A percentile compares a stretch with the other conserved stretches of the same genome.
phyloP scores from a whole-genome alignment of 176 grass and related monocot species.

The Raddia guianensis region DNA sequence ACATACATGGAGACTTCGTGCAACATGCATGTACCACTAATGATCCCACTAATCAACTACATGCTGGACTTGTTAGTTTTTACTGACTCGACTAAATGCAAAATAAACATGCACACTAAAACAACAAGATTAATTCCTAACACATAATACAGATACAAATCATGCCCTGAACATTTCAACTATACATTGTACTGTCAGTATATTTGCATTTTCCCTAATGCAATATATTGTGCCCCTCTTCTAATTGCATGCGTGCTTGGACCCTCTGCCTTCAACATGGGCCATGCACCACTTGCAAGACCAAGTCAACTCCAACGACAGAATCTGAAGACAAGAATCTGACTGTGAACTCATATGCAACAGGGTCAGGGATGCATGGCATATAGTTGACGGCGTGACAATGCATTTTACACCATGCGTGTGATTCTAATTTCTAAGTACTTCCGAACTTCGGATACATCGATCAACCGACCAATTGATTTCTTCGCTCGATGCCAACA shows the following conservation, averaged over 20 bases:
- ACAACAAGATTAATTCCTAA: too few species aligned
- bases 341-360: neutral
- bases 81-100: too few species aligned
- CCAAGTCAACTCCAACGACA: neutral
- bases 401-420: neutral
- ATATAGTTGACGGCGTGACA: neutral
- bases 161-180: neutral
- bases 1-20: too few species aligned
- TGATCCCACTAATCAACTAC: too few species aligned
- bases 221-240: neutral
- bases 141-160: neutral
- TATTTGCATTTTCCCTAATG: neutral
- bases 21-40: too few species aligned
- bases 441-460: too few species aligned
- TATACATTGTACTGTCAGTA: neutral
- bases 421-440: neutral
- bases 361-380: neutral
- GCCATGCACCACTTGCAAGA: neutral
- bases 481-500: neutral
- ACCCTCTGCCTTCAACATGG: neutral
- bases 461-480: neutral
- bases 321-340: neutral
- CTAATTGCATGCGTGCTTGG: neutral
- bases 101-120: too few species aligned
- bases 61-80: too few species aligned